Evolutionary conservation across 768 basidiomycete genomes (phyloP), one percentile per base, ranked within the genome.

Genomic region (Gymnopilus dilepis): DNA sequence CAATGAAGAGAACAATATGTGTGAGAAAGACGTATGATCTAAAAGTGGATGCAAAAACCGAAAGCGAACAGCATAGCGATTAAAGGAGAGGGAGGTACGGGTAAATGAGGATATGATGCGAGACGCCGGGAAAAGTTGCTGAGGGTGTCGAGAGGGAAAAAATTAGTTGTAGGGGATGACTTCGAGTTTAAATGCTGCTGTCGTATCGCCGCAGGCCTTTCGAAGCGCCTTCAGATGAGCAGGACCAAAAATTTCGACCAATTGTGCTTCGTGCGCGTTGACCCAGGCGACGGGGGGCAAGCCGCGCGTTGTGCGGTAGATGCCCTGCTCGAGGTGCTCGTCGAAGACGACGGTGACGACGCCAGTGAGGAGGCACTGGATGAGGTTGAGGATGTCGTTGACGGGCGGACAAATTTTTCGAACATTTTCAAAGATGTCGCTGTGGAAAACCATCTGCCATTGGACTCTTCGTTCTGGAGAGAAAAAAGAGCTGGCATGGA

Each of bases 381-480:
- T 72, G 60, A 90, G 81, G 71, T 82, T 82, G 61, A 90, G 78
- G 66, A 90, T 86, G 72, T 90, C 88, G 74, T 82, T 85, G 72
- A 90, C 83, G 50, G 89, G 89, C 30, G 84, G 82, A 58, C 86
- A 84, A 65, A 87, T 84, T 73, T 88, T 87, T 33, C 88, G 81
- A 58, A 88, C 82, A 28, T 85, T 87, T 68, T 88, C 87, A 75
- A 90, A 90, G 53, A 86, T 85, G 74, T 89, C 88, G 69, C 84
- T 86, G 72, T 89, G 91, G 71, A 94, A 94, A 68, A 92, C 90
- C 91, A 93, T 92, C 73, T 93, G 86, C 92, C 92, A 94, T 72
- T 93, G 91, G 47, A 93, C 84, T 61, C 90, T 86, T 66, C 92
- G 80, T 72, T 94, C 90, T 11, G 91, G 91, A 51, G 88, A 90